Percentiles rank a stretch among this genome's conserved stretches.
Conservation (phyloP, 257 asterid genomes). For the Rubia yunnanensis region DNA sequence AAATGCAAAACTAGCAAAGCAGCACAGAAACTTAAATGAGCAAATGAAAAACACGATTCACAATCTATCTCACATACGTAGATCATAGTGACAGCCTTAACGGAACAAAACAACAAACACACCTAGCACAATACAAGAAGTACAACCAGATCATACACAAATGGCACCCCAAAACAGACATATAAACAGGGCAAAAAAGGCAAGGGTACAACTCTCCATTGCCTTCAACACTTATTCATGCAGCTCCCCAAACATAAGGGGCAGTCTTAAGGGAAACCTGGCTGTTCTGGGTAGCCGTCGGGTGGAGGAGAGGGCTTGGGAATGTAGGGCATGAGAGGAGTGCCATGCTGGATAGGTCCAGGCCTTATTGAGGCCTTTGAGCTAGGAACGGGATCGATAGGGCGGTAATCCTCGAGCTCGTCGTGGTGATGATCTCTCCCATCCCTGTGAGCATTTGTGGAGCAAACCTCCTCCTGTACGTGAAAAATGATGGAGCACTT, state of each 20-base stretch:
- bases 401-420: constrained; percentile 59
- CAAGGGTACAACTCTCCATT: background rate
- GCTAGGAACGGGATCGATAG: constrained; percentile 70
- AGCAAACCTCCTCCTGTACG: constrained; percentile 31
- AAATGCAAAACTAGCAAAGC: background rate
- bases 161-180: background rate
- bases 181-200: background rate
- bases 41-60: background rate
- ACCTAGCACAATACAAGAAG: background rate
- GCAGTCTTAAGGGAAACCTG: constrained; percentile 9
- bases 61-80: background rate
- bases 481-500: background rate
- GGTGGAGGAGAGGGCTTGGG: constrained; percentile 83
- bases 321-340: constrained; percentile 77
- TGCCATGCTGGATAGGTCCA: constrained; percentile 73
- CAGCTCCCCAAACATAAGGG: background rate
- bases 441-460: background rate
- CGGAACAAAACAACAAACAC: background rate
- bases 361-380: constrained; percentile 61
- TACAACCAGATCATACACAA: background rate
- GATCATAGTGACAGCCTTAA: background rate
- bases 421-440: constrained; percentile 10
- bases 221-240: constrained; percentile 4
- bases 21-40: background rate
- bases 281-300: background rate